Percentiles rank a stretch among this genome's conserved stretches.
Conservation (phyloP, 1,139 yeast genomes). For the Dujonia santamariae region DNA sequence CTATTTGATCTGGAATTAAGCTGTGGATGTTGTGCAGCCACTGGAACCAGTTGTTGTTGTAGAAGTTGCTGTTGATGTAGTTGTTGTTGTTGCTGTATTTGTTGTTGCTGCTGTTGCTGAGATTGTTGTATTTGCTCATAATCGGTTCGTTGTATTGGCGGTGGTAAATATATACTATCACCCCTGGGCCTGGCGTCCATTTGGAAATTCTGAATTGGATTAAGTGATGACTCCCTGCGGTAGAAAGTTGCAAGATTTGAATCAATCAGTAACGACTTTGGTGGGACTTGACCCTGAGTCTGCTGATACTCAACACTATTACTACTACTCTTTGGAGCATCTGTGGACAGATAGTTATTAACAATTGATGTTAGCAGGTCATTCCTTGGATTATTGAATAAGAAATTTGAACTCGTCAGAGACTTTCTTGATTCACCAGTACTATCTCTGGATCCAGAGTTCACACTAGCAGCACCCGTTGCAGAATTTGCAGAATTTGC, state of each 20-base stretch:
- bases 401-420: constrained; percentile 11
- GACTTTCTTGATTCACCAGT: constrained; percentile 2
- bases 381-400: constrained; percentile 17
- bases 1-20: constrained; percentile 35
- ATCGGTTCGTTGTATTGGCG: constrained; percentile 18
- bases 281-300: constrained; percentile 3
- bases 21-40: constrained; percentile 5
- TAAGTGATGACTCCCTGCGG: constrained; percentile 9
- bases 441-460: neutral
- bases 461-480: neutral
- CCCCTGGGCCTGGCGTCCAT: constrained; percentile 21
- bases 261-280: constrained; percentile 11
- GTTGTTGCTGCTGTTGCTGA: constrained; percentile 11
- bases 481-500: neutral
- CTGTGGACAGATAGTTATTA: constrained; percentile 15
- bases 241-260: constrained; percentile 13
- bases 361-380: constrained; percentile 20
- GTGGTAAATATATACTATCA: constrained; percentile 32
- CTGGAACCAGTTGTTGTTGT: constrained; percentile 7
- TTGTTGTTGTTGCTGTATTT: constrained; percentile 16
- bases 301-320: constrained; percentile 1
- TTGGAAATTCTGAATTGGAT: constrained; percentile 1
- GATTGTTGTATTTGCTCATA: constrained; percentile 7
- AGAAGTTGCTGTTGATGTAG: constrained; percentile 7
- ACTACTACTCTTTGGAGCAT: constrained; percentile 5